Percentiles rank a stretch among this genome's conserved stretches.
These are phyloP conservation scores for Tolypocladium cylindrosporum DNA, from an alignment of 2,329 filamentous ascomycete genomes.

Conservation along the genomic window DNA sequence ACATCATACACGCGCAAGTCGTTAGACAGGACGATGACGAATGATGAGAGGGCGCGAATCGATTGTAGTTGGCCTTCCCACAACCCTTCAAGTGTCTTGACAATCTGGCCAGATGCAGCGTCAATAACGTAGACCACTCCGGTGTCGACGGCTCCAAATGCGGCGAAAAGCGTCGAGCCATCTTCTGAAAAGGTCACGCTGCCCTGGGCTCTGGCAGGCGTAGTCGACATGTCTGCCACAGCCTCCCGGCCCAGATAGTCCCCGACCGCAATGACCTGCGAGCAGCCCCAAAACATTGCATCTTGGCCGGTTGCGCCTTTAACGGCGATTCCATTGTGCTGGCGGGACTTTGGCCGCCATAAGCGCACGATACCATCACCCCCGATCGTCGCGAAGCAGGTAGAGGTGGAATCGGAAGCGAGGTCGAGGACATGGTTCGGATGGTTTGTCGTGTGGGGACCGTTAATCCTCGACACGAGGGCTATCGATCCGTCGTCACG, in stretches of 20 bases:
- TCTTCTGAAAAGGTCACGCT: constrained; percentile 73
- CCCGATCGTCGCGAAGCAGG: constrained; percentile 77
- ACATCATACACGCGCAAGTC: constrained; percentile 75
- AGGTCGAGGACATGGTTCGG: constrained; percentile 60
- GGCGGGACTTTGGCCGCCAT: constrained; percentile 67
- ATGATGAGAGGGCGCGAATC: constrained; percentile 62
- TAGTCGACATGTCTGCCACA: constrained; percentile 14
- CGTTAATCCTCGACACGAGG: constrained; percentile 73
- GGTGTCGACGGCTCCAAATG: constrained; percentile 41
- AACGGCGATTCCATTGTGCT: constrained; percentile 56
- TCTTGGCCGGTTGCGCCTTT: constrained; percentile 48
- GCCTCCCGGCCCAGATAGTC: constrained; percentile 34
- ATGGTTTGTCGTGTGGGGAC: constrained; percentile 57
- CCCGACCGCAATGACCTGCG: constrained; percentile 45
- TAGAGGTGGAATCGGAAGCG: constrained; percentile 55
- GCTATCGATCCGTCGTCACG: constrained; percentile 54
- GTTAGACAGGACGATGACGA: constrained; percentile 65
- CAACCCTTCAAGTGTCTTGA: constrained; percentile 56
- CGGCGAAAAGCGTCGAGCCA: constrained; percentile 70
- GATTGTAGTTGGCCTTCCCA: constrained; percentile 55
- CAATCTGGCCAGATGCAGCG: constrained; percentile 55
- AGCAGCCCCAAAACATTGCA: constrained; percentile 66
- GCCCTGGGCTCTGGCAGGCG: constrained; percentile 39
- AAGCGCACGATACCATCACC: constrained; percentile 68
- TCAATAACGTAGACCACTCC: constrained; percentile 70